phyloP scores from a whole-genome alignment of 306 rosid species.

The Castanea crenata region DNA sequence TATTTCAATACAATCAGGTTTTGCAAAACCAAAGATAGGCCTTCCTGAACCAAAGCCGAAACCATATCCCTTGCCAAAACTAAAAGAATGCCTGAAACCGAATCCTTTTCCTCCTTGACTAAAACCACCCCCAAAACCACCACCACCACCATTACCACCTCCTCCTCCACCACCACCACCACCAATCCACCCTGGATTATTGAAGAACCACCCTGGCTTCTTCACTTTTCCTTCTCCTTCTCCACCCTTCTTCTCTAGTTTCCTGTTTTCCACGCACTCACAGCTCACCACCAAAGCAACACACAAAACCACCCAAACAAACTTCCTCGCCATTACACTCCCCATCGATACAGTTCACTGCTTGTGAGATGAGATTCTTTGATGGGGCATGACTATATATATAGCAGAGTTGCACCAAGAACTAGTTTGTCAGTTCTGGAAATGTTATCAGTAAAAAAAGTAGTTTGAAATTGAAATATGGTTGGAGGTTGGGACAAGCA shows the following conservation, averaged over 20 bases:
- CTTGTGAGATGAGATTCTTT: background rate
- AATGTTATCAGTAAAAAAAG: background rate
- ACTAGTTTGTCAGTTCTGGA: too few species aligned
- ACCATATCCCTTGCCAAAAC: conserved; percentile 20
- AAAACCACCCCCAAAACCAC: conserved; percentile 13
- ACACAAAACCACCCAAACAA: conserved; percentile 29
- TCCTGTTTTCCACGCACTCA: conserved; percentile 37
- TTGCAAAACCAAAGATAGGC: background rate
- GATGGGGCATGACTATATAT: conserved; percentile 27
- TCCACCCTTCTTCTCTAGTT: conserved; percentile 27
- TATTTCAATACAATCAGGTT: conserved; percentile 20
- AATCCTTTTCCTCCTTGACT: conserved; percentile 15
- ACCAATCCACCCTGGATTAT: conserved; percentile 2
- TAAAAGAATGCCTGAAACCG: conserved; percentile 20
- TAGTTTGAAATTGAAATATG: background rate
- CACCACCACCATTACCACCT: background rate
- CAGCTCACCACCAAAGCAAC: conserved; percentile 31
- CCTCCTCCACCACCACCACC: conserved; percentile 6
- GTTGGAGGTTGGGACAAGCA: conserved; percentile 16
- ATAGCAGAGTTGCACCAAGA: background rate
- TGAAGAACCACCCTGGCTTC: conserved; percentile 39
- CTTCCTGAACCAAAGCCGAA: conserved; percentile 12
- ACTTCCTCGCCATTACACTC: conserved; percentile 34
- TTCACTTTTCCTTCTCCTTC: conserved; percentile 25
- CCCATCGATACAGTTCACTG: background rate